Evolutionary conservation across 1,284 basidiomycete species (phyloP), one percentile per base, ranked within the genome.

Genomic region (Apiotrichum domesticum): DNA sequence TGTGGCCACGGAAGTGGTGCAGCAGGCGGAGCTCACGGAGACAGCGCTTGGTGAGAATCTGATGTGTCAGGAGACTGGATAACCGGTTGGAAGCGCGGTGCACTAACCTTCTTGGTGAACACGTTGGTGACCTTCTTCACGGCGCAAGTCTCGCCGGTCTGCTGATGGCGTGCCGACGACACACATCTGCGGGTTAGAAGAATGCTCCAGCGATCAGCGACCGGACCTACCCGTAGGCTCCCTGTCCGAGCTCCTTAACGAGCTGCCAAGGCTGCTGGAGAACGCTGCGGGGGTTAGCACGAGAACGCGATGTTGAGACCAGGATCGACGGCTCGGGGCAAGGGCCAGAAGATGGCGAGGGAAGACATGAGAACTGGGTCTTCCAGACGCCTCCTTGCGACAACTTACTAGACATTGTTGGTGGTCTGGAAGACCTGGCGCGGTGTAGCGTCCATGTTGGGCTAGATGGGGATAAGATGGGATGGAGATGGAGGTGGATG

Each of bases 1-100:
- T 97, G 79, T 97, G 93, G 8, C 93, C 92, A 64, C 93, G 83
- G 79, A 97, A 97, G 76, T 97, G 94, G 77, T 95, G 92, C 37
- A 97, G 78, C 39, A 97, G 79, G 85, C 89, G 90, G 77, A 97
- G 90, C 78, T 97, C 93, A 55, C 93, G 81, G 71, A 97, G 78
- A 72, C 93, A 96, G 75, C 94, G 82, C 78, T 97, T 97, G 51
- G 94, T 96, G 66, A 97, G 79, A 74, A 96, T 97, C 71, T 88
- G 46, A 14, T 3, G 51, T 21, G 37, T 64, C 45, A 66, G 65
- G 44, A 11, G 46, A 46, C 40, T 43, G 62, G 35, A 33, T 10
- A 21, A 9, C 45, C 39, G 11, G 49, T 34, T 37, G 41, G 49
- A n/a, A 6, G 3, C 14, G 37, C 34, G 62, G 21, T 21, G 21